These are phyloP conservation scores for Wolfiporia cocos DNA, from an alignment of 1,284 basidiomycete genomes.

Conservation along the genomic window DNA sequence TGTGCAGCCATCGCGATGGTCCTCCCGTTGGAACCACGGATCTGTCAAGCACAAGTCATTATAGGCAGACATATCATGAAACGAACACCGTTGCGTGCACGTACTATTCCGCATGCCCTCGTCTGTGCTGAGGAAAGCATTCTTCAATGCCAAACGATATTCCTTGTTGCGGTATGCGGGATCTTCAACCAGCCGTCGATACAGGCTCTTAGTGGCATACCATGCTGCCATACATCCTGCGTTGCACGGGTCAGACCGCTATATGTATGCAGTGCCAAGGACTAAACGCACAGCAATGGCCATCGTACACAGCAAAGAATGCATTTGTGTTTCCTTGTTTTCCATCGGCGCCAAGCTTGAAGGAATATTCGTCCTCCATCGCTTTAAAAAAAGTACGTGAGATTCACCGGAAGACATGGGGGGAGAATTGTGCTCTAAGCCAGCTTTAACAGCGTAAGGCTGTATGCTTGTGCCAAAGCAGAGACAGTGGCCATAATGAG, in stretches of 20 bases:
- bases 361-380: slow-evolving; percentile 97
- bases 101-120: slow-evolving; percentile 86
- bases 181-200: slow-evolving; percentile 72
- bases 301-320: slow-evolving; percentile 98
- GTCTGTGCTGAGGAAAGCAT: slow-evolving; percentile 90
- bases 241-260: not conserved
- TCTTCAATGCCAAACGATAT: slow-evolving; percentile 80
- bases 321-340: slow-evolving; percentile 50
- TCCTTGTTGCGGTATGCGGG: slow-evolving; percentile 67
- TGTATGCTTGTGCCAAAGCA: slow-evolving; percentile 29
- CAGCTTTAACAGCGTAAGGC: slow-evolving; percentile 2
- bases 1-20: slow-evolving; percentile 95
- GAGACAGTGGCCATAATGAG: slow-evolving; percentile 55
- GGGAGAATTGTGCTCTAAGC: no score
- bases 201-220: slow-evolving; percentile 88
- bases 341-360: slow-evolving; percentile 63
- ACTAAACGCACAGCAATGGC: slow-evolving; percentile 81
- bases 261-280: not conserved
- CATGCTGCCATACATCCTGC: slow-evolving; percentile 84
- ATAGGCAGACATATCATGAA: no score
- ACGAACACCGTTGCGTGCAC: slow-evolving; percentile 22
- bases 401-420: no score
- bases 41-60: no score
- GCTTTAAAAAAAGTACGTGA: slow-evolving; percentile 38
- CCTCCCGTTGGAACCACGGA: no score